Percentiles rank a stretch among this genome's conserved stretches.
phyloP scores from a whole-genome alignment of 768 basidiomycete genomes.

The Royoungia palumana region DNA sequence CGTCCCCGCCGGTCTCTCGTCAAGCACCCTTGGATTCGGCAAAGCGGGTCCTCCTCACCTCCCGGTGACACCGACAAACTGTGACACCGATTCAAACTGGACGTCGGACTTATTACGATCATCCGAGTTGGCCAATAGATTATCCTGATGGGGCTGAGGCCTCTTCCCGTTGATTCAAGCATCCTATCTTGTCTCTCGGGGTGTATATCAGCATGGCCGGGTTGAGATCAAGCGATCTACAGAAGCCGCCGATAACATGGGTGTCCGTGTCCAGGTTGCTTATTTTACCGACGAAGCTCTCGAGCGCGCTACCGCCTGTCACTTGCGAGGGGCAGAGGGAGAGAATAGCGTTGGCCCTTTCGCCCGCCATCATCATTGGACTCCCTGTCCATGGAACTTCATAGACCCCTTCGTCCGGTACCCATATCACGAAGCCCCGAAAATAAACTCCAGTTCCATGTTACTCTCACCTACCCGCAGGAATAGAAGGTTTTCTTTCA shows the following conservation, averaged over 20 bases:
- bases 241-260: constrained; percentile 23
- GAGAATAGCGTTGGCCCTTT: constrained; percentile 34
- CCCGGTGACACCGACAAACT: constrained; percentile 7
- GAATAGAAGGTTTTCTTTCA: constrained; percentile 17
- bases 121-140: constrained; percentile 20
- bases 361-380: constrained; percentile 17
- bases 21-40: constrained; percentile 10
- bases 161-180: constrained; percentile 28
- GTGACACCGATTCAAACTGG: constrained; percentile 19
- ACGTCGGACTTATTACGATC: constrained; percentile 23
- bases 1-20: neutral
- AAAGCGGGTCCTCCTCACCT: neutral
- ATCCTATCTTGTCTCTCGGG: constrained; percentile 31
- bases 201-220: constrained; percentile 24
- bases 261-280: constrained; percentile 28
- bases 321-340: constrained; percentile 20
- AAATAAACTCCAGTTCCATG: constrained; percentile 31
- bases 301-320: constrained; percentile 29
- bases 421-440: neutral
- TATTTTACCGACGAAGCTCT: constrained; percentile 19
- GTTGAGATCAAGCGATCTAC: constrained; percentile 31
- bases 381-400: neutral
- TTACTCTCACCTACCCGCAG: constrained; percentile 38
- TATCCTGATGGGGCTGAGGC: constrained; percentile 25
- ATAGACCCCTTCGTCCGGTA: constrained; percentile 31